Conservation (phyloP, 192 early-diverging fungal species). For the Thoreauomyces humboldtii region DNA sequence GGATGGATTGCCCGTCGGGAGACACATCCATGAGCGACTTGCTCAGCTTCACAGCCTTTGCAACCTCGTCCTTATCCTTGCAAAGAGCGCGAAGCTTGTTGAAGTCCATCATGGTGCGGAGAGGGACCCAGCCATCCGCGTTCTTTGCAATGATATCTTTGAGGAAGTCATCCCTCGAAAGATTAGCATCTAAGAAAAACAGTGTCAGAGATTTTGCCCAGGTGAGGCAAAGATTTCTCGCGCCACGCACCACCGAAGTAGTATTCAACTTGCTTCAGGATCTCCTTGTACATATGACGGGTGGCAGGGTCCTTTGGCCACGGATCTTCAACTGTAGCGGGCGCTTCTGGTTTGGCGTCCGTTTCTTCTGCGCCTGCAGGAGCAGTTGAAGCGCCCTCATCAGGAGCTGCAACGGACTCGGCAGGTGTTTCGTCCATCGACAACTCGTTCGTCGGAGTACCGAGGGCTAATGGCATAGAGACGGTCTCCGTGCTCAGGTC, state of each 20-base stretch:
- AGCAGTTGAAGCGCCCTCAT: too few relatives aligned
- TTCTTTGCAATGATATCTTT: not conserved
- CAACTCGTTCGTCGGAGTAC: too few relatives aligned
- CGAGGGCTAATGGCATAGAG: too few relatives aligned
- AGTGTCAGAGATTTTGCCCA: not conserved
- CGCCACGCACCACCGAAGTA: slow-evolving; percentile 12
- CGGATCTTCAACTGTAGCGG: too few relatives aligned
- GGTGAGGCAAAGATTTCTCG: too few relatives aligned
- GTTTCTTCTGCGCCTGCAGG: too few relatives aligned
- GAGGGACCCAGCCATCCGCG: slow-evolving; percentile 6
- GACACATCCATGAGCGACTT: not conserved
- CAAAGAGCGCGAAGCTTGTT: slow-evolving; percentile 5
- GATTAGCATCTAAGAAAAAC: not conserved
- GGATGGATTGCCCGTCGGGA: not conserved
- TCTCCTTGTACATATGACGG: not conserved
- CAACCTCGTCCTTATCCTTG: not conserved
- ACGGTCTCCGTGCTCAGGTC: too few relatives aligned
- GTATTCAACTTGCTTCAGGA: slow-evolving; percentile 14
- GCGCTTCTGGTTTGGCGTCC: too few relatives aligned
- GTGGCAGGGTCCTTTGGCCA: too few relatives aligned
- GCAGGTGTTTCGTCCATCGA: too few relatives aligned
- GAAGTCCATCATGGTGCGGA: not conserved
- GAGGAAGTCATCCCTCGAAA: slow-evolving; percentile 2
- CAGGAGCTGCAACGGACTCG: too few relatives aligned
- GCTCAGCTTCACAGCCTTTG: not conserved